These are phyloP conservation scores for Trichoderma sp. DNA, from an alignment of 2,329 filamentous ascomycete species.

Conservation along the genomic window DNA sequence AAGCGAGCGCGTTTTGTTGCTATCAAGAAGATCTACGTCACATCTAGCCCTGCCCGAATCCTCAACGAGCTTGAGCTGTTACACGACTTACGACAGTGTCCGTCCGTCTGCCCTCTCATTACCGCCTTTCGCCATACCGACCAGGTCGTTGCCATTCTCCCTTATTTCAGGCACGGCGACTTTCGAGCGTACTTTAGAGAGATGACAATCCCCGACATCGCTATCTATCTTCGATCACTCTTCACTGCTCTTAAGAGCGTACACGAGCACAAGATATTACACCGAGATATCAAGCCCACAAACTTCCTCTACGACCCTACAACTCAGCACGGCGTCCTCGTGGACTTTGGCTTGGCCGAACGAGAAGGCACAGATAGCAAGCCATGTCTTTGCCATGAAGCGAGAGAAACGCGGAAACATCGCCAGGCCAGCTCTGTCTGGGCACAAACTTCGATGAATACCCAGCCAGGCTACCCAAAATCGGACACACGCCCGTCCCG, in stretches of 20 bases:
- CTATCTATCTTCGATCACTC: conserved; percentile 82
- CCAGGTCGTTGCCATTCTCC: conserved; percentile 90
- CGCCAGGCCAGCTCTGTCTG: conserved; percentile 57
- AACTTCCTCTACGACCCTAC: conserved; percentile 92
- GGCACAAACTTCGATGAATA: conserved; percentile 47
- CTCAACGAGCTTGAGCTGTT: conserved; percentile 94
- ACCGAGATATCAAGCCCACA: conserved; percentile 95
- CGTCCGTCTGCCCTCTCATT: conserved; percentile 88
- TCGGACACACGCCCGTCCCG: conserved; percentile 83
- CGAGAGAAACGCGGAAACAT: conserved; percentile 58
- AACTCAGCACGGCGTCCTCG: conserved; percentile 78
- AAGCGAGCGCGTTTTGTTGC: conserved; percentile 72
- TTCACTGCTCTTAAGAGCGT: conserved; percentile 83
- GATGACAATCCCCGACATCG: conserved; percentile 81
- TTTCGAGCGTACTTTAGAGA: conserved; percentile 93
- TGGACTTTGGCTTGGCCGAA: conserved; percentile 98
- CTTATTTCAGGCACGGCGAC: conserved; percentile 93
- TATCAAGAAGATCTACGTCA: conserved; percentile 99
- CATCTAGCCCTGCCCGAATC: conserved; percentile 87
- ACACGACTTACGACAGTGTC: conserved; percentile 77
- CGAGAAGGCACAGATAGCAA: conserved; percentile 72
- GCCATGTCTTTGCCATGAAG: conserved; percentile 76
- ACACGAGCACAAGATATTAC: conserved; percentile 79
- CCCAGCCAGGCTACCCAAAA: conserved; percentile 74
- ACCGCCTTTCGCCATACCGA: conserved; percentile 94